Evolutionary conservation across 768 basidiomycete genomes (phyloP).

Genomic region (Podaxis carcinomalis): DNA sequence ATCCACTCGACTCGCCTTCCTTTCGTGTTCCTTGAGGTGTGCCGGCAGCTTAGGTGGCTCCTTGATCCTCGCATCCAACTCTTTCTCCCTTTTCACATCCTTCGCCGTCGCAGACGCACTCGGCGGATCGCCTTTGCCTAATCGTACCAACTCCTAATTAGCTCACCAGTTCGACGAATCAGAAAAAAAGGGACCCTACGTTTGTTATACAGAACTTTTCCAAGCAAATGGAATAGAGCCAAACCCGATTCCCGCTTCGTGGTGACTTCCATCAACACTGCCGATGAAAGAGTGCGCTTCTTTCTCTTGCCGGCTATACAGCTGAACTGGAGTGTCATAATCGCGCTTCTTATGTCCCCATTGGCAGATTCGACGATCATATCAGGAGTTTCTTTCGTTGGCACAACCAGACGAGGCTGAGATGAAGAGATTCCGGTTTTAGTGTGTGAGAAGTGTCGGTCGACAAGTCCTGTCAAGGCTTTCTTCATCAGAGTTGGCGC

Average conservation of each 20-base stretch:
- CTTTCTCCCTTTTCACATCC: constrained; percentile 59
- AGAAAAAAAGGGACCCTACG: constrained; percentile 49
- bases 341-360: constrained; percentile 90
- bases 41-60: constrained; percentile 55
- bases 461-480: constrained; percentile 62
- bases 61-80: constrained; percentile 48
- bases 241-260: too few species aligned
- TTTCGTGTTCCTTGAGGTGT: constrained; percentile 56
- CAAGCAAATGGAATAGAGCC: too few species aligned
- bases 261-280: too few species aligned
- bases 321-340: constrained; percentile 90
- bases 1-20: constrained; percentile 70
- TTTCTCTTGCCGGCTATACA: constrained; percentile 45
- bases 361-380: constrained; percentile 74
- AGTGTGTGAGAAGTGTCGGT: constrained; percentile 38
- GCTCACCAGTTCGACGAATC: neutral
- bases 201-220: constrained; percentile 66
- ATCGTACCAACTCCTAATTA: constrained; percentile 5
- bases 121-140: constrained; percentile 75
- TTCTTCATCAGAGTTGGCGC: constrained; percentile 81
- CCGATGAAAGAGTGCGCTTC: constrained; percentile 21
- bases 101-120: constrained; percentile 50
- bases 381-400: constrained; percentile 67
- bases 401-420: constrained; percentile 24
- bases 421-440: constrained; percentile 10